These are phyloP conservation scores for Pyracantha coccinea DNA, from an alignment of 331 rosid genomes.

Conservation along the genomic window DNA sequence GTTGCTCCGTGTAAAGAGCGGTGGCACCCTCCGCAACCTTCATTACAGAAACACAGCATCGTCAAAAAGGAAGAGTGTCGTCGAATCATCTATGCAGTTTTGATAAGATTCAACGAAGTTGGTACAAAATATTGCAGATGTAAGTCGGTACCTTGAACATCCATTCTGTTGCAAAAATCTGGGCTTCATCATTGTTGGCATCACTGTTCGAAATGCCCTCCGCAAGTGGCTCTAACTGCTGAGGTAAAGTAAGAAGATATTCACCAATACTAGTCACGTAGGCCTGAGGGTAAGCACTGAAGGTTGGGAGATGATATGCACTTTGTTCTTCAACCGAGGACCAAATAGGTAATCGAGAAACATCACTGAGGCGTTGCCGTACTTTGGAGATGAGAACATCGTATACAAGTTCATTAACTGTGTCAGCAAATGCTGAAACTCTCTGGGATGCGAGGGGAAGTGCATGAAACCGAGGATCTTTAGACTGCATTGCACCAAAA, in stretches of 20 bases:
- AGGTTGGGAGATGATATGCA: conserved; percentile 79
- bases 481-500: conserved; percentile 56
- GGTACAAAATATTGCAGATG: neutral
- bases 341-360: conserved; percentile 85
- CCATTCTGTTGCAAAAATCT: conserved; percentile 99
- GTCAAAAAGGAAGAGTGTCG: neutral
- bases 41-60: conserved; percentile 1
- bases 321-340: conserved; percentile 81
- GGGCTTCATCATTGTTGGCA: conserved; percentile 76
- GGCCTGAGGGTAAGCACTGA: conserved; percentile 90
- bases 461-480: conserved; percentile 97
- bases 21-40: conserved; percentile 98
- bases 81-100: neutral
- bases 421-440: conserved; percentile 84
- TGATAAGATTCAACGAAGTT: neutral
- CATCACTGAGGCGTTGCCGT: conserved; percentile 84
- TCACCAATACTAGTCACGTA: conserved; percentile 88
- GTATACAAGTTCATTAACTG: conserved; percentile 91
- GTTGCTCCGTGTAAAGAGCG: conserved; percentile 82
- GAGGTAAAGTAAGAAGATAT: conserved; percentile 94
- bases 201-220: conserved; percentile 86
- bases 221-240: conserved; percentile 96
- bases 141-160: conserved; percentile 78
- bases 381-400: conserved; percentile 99
- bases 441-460: conserved; percentile 94